A percentile compares a stretch with the other conserved stretches of the same genome.
Evolutionary conservation across 73 alveolate species (phyloP).

Genomic region (Paramecium tetraurelia): DNA sequence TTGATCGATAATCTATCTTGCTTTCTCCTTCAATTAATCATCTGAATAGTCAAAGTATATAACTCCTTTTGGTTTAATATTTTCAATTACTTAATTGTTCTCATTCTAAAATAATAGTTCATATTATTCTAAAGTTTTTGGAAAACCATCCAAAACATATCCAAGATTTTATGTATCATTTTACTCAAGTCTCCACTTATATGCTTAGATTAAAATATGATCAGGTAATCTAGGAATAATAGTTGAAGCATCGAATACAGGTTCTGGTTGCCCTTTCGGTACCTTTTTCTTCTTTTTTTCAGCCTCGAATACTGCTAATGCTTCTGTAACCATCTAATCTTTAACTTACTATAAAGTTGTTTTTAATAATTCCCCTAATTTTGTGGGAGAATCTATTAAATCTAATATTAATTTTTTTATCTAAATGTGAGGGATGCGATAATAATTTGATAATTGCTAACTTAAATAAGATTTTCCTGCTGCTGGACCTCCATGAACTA

Average conservation of each 20-base stretch:
- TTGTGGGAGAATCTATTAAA: neutral
- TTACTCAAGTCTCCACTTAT: conserved; percentile 51
- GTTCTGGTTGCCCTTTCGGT: conserved; percentile 63
- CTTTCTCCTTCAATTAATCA: conserved; percentile 44
- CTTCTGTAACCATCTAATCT: conserved; percentile 16
- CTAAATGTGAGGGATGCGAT: neutral
- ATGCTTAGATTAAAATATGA: conserved; percentile 13
- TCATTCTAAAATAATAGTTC: conserved; percentile 10
- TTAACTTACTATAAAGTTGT: conserved; percentile 22
- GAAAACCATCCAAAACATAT: conserved; percentile 61
- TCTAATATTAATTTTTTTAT: neutral
- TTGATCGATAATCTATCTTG: neutral
- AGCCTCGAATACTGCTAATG: conserved; percentile 42
- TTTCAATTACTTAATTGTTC: neutral
- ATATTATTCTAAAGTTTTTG: conserved; percentile 64
- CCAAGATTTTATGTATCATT: conserved; percentile 58
- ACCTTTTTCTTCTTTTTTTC: conserved; percentile 50
- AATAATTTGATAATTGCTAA: neutral
- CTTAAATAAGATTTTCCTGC: conserved; percentile 69
- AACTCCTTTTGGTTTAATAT: conserved; percentile 41
- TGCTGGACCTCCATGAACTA: conserved; percentile 68
- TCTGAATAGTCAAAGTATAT: conserved; percentile 16
- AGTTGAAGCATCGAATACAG: conserved; percentile 46
- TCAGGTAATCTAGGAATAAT: conserved; percentile 49
- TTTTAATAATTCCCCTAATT: conserved; percentile 50